These are phyloP conservation scores for Triticum timopheevii DNA, from an alignment of 176 grass and related monocot species.

Conservation along the genomic window DNA sequence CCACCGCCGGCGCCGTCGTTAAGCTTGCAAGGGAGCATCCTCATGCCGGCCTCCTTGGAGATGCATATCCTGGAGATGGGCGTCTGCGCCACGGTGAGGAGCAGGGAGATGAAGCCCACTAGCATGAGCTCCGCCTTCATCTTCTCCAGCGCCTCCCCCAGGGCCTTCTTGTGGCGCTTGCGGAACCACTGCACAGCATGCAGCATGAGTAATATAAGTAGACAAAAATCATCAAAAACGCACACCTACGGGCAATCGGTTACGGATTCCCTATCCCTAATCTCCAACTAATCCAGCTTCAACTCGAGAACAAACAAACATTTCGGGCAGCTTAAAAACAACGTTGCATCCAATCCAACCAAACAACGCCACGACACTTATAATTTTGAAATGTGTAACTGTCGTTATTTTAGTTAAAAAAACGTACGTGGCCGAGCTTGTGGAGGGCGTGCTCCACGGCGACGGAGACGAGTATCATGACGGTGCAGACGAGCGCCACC, in stretches of 20 bases:
- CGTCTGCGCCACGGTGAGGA: slow-evolving; percentile 59
- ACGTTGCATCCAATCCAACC: too few species aligned
- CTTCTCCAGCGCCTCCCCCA: slow-evolving; percentile 83
- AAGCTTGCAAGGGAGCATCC: slow-evolving; percentile 68
- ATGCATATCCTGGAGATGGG: slow-evolving; percentile 75
- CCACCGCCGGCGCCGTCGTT: not conserved
- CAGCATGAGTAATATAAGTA: too few species aligned
- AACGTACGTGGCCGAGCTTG: slow-evolving; percentile 56
- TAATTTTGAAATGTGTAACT: too few species aligned
- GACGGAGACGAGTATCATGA: slow-evolving; percentile 68
- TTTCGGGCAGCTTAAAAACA: too few species aligned
- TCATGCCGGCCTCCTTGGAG: slow-evolving; percentile 27
- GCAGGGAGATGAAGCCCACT: slow-evolving; percentile 78
- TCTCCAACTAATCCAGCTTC: too few species aligned
- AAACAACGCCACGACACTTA: too few species aligned
- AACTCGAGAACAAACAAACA: too few species aligned
- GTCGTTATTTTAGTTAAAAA: too few species aligned
- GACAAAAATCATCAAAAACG: too few species aligned
- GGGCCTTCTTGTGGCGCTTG: slow-evolving; percentile 66
- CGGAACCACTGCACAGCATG: slow-evolving; percentile 64
- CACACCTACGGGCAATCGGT: too few species aligned
- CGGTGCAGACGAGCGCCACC: slow-evolving; percentile 57
- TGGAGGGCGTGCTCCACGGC: slow-evolving; percentile 69
- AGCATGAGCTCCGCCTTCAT: slow-evolving; percentile 95
- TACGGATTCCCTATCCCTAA: too few species aligned